Evolutionary conservation across 306 rosid genomes (phyloP).

Genomic region (Cucurbita maxima): DNA sequence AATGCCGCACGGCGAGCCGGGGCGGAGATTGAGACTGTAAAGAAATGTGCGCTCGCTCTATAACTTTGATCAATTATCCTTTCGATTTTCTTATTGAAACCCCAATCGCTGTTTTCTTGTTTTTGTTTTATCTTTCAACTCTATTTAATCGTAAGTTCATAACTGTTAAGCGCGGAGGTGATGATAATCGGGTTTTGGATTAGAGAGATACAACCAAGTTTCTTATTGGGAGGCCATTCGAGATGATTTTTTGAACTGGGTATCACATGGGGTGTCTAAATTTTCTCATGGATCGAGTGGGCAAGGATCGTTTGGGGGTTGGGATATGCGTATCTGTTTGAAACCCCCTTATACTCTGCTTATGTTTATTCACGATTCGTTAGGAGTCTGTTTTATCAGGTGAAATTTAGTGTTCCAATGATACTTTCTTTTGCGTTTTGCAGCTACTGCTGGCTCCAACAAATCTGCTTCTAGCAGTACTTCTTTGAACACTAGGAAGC

Average conservation of each 20-base stretch:
- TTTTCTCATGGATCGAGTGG: not conserved
- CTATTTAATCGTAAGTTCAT: not conserved
- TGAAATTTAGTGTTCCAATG: not conserved
- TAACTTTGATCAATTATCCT: not conserved
- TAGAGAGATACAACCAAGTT: not conserved
- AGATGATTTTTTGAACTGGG: not conserved
- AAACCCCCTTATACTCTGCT: not conserved
- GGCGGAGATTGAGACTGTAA: conserved; percentile 73
- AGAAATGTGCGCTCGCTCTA: conserved; percentile 26
- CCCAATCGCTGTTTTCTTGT: not conserved
- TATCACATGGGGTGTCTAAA: not conserved
- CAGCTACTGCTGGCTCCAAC: conserved; percentile 70
- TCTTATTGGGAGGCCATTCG: not conserved
- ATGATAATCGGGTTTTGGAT: not conserved
- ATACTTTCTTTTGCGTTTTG: not conserved
- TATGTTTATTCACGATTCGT: not conserved
- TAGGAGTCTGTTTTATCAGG: not conserved
- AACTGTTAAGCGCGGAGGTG: not conserved
- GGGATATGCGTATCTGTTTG: not conserved
- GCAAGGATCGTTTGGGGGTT: not conserved
- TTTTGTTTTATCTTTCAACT: not conserved
- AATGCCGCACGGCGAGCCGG: conserved; percentile 89
- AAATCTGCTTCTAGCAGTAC: conserved; percentile 82
- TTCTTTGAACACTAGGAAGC: conserved; percentile 68
- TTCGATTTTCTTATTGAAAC: not conserved